Base-by-base conservation (phyloP, 1,284 basidiomycete genomes). In the Ustilago crameri region DNA sequence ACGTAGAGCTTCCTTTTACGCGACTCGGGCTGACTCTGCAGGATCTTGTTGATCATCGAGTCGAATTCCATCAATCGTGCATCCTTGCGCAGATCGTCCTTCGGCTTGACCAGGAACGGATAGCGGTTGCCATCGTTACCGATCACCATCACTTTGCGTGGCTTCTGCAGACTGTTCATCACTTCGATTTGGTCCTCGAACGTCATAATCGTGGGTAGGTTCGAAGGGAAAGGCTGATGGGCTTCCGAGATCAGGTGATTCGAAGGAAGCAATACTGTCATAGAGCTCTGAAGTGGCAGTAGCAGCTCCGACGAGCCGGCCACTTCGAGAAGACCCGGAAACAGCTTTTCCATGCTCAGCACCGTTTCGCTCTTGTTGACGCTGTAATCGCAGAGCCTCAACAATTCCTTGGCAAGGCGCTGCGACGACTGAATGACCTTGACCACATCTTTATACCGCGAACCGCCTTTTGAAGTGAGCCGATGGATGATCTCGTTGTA, bases 31-130 rank as follows among this genome's bases (percentile, higher is more conserved):
- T 94, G 93, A 20, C 92, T 90, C 80, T 95, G 95, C 56, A 99
- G 87, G 15, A 98, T 85, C 83, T 97, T 98, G 86, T 98, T 98
- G 86, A 99, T 95, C 86, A 99, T 95, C 3, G 92, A 89, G 79
- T 97, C 95, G 84, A 98, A 93, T 83, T 98, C 96, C 95, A 98
- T 98, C 60, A 99, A 85, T 9, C 96, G 89, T 0, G 95, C 95
- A 80, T 99, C 96, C 84, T 99, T 99, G 44, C 96, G 88, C 44
- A 99, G 86, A 84, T 99, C 96, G 82, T 99, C 96, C 84, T 95
- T 95, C 2, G 96, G 95, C 84, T 99, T 99, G 72, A 93, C 94
- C 15, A 99, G 87, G 86, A 98, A 98, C 79, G 90, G 91, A 84
- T 98, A 98, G 2, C 86, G 86, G 60, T 89, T 88, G 3, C 93